These are phyloP conservation scores for Neonectria sp. DNA, from an alignment of 2,329 filamentous ascomycete genomes.

Conservation along the genomic window DNA sequence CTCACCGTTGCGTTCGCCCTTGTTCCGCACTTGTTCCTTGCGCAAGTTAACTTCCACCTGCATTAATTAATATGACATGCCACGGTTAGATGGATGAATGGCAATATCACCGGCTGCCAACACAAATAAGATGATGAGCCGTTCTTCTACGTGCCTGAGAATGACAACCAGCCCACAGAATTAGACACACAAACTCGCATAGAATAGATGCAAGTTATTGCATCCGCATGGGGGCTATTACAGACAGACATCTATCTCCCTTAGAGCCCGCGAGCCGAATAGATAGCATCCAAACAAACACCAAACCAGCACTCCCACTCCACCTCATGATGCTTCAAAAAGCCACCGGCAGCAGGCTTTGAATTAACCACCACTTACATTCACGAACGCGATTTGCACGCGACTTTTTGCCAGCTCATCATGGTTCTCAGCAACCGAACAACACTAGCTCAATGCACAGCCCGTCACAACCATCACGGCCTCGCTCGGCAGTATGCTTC, in stretches of 20 bases:
- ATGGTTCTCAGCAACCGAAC: neutral
- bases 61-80: neutral
- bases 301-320: neutral
- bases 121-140: neutral
- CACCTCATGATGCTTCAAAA: slow-evolving; percentile 3
- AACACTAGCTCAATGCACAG: slow-evolving; percentile 3
- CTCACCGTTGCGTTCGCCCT: neutral
- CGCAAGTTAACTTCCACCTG: neutral
- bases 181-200: too few species aligned
- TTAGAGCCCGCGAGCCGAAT: neutral
- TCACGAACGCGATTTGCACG: neutral
- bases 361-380: neutral
- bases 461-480: slow-evolving; percentile 3
- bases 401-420: slow-evolving; percentile 14
- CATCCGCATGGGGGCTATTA: neutral
- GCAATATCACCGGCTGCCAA: neutral
- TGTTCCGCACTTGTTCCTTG: neutral
- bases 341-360: too few species aligned
- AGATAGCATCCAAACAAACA: neutral
- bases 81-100: neutral
- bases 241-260: neutral
- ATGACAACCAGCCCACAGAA: too few species aligned
- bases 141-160: neutral
- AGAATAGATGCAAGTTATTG: neutral
- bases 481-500: slow-evolving; percentile 6